Conservation (phyloP, 2,329 filamentous ascomycete species). For the Ophiocordyceps camponoti-floridani region DNA sequence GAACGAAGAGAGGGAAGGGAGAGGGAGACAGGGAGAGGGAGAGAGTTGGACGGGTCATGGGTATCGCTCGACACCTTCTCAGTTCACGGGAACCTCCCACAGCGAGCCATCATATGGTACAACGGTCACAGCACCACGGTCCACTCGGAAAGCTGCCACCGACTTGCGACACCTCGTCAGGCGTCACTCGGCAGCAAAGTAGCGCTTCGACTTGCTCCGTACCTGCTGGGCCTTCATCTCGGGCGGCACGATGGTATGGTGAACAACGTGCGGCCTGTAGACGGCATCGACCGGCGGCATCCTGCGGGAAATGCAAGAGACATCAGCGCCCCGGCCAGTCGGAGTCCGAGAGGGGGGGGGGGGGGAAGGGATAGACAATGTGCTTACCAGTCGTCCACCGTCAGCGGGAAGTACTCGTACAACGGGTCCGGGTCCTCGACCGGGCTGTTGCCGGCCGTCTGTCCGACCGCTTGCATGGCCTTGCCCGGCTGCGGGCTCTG, state of each 20-base stretch:
- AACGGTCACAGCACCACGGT: background rate
- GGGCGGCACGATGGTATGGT: conserved; percentile 59
- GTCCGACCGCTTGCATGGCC: conserved; percentile 13
- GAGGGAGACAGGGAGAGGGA: no score
- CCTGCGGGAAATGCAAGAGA: conserved; percentile 17
- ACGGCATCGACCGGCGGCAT: conserved; percentile 81
- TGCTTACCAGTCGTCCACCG: conserved; percentile 65
- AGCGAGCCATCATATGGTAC: background rate
- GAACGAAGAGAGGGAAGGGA: background rate
- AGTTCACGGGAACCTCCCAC: background rate
- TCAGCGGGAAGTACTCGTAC: conserved; percentile 90
- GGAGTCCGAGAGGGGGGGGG: background rate
- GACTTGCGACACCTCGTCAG: background rate
- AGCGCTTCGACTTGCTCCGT: conserved; percentile 49
- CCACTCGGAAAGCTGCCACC: background rate
- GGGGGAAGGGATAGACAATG: no score
- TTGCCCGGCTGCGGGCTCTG: conserved; percentile 32
- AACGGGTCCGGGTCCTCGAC: conserved; percentile 66
- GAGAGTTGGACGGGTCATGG: background rate
- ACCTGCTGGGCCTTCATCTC: conserved; percentile 53
- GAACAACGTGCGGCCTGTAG: conserved; percentile 82
- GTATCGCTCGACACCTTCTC: background rate
- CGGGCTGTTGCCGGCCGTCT: conserved; percentile 36
- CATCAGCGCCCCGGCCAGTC: background rate
- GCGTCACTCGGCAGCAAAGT: conserved; percentile 47